Evolutionary conservation across 2,329 filamentous ascomycete species (phyloP).

Genomic region (Colletotrichum sp.): DNA sequence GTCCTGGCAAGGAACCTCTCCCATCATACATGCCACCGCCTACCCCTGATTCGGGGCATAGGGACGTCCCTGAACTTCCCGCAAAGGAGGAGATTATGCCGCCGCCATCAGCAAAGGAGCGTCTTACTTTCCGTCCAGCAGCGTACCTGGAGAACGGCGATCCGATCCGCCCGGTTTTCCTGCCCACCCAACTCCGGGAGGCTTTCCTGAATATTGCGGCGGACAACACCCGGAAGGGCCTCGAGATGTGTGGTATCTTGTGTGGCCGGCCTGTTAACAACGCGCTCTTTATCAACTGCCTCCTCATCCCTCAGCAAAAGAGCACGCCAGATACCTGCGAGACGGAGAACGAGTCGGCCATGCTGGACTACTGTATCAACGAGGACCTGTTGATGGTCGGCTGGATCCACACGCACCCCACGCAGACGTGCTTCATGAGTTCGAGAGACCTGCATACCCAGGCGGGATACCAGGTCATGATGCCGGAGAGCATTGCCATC

Average conservation of each 20-base stretch:
- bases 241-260: constrained; percentile 95
- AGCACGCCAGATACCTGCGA: constrained; percentile 94
- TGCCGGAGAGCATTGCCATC: constrained; percentile 95
- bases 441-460: constrained; percentile 93
- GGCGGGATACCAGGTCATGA: constrained; percentile 92
- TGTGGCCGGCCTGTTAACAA: constrained; percentile 92
- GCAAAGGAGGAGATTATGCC: constrained; percentile 35
- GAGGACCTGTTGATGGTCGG: constrained; percentile 87
- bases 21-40: background rate
- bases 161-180: constrained; percentile 85
- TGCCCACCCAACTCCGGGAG: constrained; percentile 76
- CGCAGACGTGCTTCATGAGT: constrained; percentile 97
- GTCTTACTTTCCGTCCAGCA: constrained; percentile 81
- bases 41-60: background rate
- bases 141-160: constrained; percentile 90
- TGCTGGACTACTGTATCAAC: constrained; percentile 88
- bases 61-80: constrained; percentile 35
- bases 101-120: constrained; percentile 50
- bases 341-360: constrained; percentile 81
- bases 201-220: constrained; percentile 77
- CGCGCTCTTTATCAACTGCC: constrained; percentile 86
- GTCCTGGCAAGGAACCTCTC: constrained; percentile 16
- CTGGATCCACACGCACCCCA: constrained; percentile 98
- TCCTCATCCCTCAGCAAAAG: constrained; percentile 90
- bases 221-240: constrained; percentile 77